Percentiles rank a stretch among this genome's conserved stretches.
Conservation (phyloP, 495 filamentous ascomycete genomes). For the Hypoxylon perforatum region DNA sequence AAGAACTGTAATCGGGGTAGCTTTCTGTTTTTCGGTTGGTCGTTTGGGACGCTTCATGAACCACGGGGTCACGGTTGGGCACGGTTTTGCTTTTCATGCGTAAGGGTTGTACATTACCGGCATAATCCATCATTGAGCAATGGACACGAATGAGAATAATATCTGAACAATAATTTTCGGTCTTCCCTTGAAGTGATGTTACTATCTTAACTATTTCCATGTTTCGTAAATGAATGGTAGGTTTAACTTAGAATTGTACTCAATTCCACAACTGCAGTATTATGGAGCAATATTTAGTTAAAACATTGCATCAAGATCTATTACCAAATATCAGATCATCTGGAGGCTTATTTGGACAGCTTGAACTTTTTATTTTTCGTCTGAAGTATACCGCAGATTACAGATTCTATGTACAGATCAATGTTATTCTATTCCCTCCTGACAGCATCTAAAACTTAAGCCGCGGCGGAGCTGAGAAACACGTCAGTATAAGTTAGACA, state of each 20-base stretch:
- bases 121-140: conserved; percentile 76
- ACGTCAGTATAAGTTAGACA: conserved; percentile 19
- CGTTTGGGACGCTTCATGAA: conserved; percentile 78
- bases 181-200: background rate
- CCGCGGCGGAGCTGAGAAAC: conserved; percentile 52
- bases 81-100: conserved; percentile 80
- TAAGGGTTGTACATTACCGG: conserved; percentile 89
- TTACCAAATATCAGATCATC: too few relatives aligned
- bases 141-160: conserved; percentile 67
- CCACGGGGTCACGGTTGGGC: conserved; percentile 87
- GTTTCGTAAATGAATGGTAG: too few relatives aligned
- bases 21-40: conserved; percentile 73
- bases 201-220: background rate
- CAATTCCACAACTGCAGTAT: too few relatives aligned
- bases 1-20: conserved; percentile 79
- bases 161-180: conserved; percentile 46
- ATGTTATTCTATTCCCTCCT: conserved; percentile 4
- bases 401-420: conserved; percentile 43
- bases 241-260: too few relatives aligned
- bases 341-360: too few relatives aligned
- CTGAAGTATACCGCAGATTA: conserved; percentile 21
- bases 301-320: too few relatives aligned
- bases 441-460: conserved; percentile 54
- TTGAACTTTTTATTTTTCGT: background rate
- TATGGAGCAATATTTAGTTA: too few relatives aligned